A percentile compares a stretch with the other conserved stretches of the same genome.
Evolutionary conservation across 495 filamentous ascomycete species (phyloP).

Genomic region (Aspergillus mulundensis): DNA sequence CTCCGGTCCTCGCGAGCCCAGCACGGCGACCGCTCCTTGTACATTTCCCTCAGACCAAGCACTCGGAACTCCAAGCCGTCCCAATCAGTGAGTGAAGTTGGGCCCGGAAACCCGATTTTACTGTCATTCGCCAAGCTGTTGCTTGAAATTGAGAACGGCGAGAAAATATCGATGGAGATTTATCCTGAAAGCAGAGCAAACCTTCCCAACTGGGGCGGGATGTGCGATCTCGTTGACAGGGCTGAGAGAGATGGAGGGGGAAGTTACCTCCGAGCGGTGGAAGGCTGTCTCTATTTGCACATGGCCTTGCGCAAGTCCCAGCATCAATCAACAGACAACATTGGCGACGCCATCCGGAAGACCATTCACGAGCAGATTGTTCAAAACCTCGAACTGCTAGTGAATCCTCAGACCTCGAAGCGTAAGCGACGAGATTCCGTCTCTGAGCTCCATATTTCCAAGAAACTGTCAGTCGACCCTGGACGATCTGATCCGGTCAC

Average conservation of each 20-base stretch:
- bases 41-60: constrained; percentile 3
- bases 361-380: background rate
- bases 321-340: background rate
- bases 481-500: background rate
- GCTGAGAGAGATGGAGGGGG: background rate
- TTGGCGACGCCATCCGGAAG: background rate
- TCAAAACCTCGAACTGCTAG: background rate
- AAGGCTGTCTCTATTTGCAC: constrained; percentile 3
- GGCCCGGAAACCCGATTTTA: constrained; percentile 1
- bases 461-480: background rate
- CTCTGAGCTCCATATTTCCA: background rate
- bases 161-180: constrained; percentile 1
- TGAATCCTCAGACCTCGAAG: background rate
- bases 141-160: constrained; percentile 3
- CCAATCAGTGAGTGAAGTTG: background rate
- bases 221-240: constrained; percentile 1
- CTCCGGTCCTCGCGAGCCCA: background rate
- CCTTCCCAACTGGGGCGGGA: background rate
- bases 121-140: constrained; percentile 4
- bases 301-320: background rate
- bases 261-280: constrained; percentile 1
- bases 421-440: constrained; percentile 3
- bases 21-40: background rate
- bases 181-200: constrained; percentile 2
- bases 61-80: background rate